Base-by-base conservation (phyloP, 169 alveolate genomes). In the Cryptosporidium ryanae region DNA sequence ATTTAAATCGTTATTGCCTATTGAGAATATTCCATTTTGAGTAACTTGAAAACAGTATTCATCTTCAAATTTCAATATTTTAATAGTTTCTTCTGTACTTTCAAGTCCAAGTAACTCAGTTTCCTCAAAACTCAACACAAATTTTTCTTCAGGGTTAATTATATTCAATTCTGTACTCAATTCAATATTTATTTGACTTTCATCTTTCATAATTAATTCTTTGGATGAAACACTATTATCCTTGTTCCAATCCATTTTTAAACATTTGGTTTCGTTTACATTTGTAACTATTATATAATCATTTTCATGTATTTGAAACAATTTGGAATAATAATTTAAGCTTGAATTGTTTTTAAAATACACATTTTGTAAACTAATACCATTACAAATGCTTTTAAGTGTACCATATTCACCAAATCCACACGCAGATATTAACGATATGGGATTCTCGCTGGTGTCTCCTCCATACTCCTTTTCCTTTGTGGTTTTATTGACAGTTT, bases 361-460 rank as follows among this genome's bases (percentile, higher is more conserved):
- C 6, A 68, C 10, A 21, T 49, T 68, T 21, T 76, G 55, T 29
- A 76, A 43, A 2, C 76, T 54, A 25, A 76, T 55, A 13, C 87
- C 87, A 25, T 76, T 76, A 48, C 46, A 76, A 61, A 76, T 76
- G 0, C 64, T 55, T 38, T 76, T 76, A 29, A 76, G 29, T 18
- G 76, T 55, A 43, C 87, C 87, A 17, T 44, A 50, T 4, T 64
- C 38, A 57, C 87, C 87, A 76, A 76, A 76, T 38, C 87, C 87
- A 21, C 87, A 76, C 12, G 76, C 87, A n/a, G 64, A 67, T 34
- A 61, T 44, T 25, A 76, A 63, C 2, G 87, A 70, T 18, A 38
- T 29, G 23, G 61, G 54, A n/a, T 52, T 25, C 29, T 68, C 34
- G 38, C 27, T 10, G 1, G 67, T 18, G 13, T 17, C 25, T 4